Evolutionary conservation across 2,329 filamentous ascomycete species (phyloP).

Genomic region (Domatiomyces catenatus): DNA sequence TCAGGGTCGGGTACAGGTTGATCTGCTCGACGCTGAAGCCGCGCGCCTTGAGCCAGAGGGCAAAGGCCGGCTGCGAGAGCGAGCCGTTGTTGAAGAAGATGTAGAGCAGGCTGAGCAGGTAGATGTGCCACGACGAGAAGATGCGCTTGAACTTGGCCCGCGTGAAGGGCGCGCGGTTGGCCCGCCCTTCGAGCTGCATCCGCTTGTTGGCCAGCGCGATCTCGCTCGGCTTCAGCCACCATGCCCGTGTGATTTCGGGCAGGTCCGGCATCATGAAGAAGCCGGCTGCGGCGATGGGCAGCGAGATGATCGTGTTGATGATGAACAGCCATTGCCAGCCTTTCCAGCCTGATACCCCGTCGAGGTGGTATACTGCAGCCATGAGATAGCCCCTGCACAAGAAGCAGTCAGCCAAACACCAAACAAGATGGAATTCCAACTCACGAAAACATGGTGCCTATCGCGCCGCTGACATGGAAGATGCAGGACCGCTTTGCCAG

Average conservation of each 20-base stretch:
- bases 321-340: slow-evolving; percentile 30
- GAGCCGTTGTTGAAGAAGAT: slow-evolving; percentile 49
- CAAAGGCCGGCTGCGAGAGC: slow-evolving; percentile 42
- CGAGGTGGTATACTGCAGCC: slow-evolving; percentile 37
- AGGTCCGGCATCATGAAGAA: slow-evolving; percentile 29
- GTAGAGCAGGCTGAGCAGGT: slow-evolving; percentile 42
- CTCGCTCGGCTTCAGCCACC: slow-evolving; percentile 32
- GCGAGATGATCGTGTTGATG: slow-evolving; percentile 27
- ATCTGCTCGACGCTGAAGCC: slow-evolving; percentile 32
- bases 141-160: slow-evolving; percentile 43
- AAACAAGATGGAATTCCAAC: neutral
- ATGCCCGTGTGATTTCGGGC: slow-evolving; percentile 31
- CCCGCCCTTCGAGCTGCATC: slow-evolving; percentile 36
- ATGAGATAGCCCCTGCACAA: slow-evolving; percentile 39
- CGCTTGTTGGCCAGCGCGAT: slow-evolving; percentile 32
- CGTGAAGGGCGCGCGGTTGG: slow-evolving; percentile 32
- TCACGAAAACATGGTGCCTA: slow-evolving; percentile 27
- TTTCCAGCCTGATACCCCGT: slow-evolving; percentile 35
- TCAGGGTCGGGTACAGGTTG: slow-evolving; percentile 45
- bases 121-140: slow-evolving; percentile 50
- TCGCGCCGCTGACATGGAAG: slow-evolving; percentile 34
- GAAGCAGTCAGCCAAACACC: too few species aligned
- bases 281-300: slow-evolving; percentile 32
- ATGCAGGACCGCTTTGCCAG: slow-evolving; percentile 39
- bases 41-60: slow-evolving; percentile 30